phyloP scores from a whole-genome alignment of 1,139 yeast genomes.

The Candida tetrigidarum region DNA sequence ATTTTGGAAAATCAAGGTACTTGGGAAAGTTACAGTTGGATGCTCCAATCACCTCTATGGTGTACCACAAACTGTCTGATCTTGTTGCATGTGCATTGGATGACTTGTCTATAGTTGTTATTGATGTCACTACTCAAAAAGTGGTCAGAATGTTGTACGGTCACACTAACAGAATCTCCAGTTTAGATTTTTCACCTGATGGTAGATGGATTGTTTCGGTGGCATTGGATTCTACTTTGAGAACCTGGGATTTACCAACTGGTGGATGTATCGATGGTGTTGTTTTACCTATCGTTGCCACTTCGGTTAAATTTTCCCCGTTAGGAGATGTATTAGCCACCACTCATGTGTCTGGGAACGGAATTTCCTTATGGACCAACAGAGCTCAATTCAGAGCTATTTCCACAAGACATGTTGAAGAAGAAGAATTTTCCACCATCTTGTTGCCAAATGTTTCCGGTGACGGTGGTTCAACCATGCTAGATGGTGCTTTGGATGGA shows the following conservation, averaged over 20 bases:
- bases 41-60: conserved; percentile 78
- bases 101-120: conserved; percentile 79
- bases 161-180: conserved; percentile 86
- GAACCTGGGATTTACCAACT: conserved; percentile 98
- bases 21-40: conserved; percentile 71
- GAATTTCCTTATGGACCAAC: conserved; percentile 92
- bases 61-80: conserved; percentile 81
- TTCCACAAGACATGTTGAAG: conserved; percentile 78
- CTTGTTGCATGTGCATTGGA: conserved; percentile 86
- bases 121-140: conserved; percentile 81
- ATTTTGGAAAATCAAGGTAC: conserved; percentile 73
- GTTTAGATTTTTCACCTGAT: conserved; percentile 90
- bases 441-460: conserved; percentile 82
- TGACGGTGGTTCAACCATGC: conserved; percentile 72
- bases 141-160: conserved; percentile 90
- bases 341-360: conserved; percentile 88
- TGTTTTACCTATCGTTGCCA: conserved; percentile 74
- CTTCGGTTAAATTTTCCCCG: conserved; percentile 81
- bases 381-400: conserved; percentile 79
- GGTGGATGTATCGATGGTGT: conserved; percentile 98
- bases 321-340: conserved; percentile 93
- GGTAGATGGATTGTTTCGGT: conserved; percentile 95
- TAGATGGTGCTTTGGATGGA: conserved; percentile 72
- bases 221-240: conserved; percentile 81
- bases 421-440: conserved; percentile 63